These are phyloP conservation scores for Scenedesmus sp. DNA, from an alignment of 163 green algal genomes.

Conservation along the genomic window DNA sequence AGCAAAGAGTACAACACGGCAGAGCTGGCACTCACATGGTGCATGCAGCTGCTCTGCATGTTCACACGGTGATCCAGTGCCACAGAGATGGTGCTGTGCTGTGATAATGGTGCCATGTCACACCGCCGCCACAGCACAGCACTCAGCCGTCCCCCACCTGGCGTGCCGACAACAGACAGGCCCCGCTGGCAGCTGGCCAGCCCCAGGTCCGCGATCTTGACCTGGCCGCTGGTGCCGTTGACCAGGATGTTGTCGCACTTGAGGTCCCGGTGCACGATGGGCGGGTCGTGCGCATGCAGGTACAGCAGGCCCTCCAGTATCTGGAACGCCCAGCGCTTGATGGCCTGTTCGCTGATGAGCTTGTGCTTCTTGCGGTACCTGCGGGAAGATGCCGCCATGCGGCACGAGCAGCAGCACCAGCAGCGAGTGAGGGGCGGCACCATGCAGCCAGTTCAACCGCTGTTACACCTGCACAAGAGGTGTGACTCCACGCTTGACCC, in stretches of 20 bases:
- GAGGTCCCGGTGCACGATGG: constrained; percentile 96
- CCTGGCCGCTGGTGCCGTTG: constrained; percentile 76
- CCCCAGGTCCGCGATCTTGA: constrained; percentile 89
- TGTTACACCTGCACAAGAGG: background rate
- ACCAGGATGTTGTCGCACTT: constrained; percentile 91
- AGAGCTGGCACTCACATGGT: too few relatives aligned
- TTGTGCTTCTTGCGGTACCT: constrained; percentile 93
- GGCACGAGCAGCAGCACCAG: background rate
- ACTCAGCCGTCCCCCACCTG: too few relatives aligned
- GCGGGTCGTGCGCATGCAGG: constrained; percentile 92
- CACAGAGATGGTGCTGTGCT: too few relatives aligned
- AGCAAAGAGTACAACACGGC: too few relatives aligned
- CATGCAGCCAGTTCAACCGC: background rate
- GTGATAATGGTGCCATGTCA: too few relatives aligned
- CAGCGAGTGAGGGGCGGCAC: background rate
- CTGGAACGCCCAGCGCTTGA: constrained; percentile 95
- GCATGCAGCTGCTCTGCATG: too few relatives aligned
- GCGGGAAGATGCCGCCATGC: background rate
- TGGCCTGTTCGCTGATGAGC: constrained; percentile 85
- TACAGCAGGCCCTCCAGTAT: constrained; percentile 95
- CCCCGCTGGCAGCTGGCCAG: constrained; percentile 68
- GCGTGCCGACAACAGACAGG: constrained; percentile 51
- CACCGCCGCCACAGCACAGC: background rate
- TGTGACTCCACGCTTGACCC: too few relatives aligned
- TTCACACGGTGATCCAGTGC: too few relatives aligned